Evolutionary conservation across 805 yeast genomes (phyloP).

Genomic region (Vanderwaltozyma yarrowii): DNA sequence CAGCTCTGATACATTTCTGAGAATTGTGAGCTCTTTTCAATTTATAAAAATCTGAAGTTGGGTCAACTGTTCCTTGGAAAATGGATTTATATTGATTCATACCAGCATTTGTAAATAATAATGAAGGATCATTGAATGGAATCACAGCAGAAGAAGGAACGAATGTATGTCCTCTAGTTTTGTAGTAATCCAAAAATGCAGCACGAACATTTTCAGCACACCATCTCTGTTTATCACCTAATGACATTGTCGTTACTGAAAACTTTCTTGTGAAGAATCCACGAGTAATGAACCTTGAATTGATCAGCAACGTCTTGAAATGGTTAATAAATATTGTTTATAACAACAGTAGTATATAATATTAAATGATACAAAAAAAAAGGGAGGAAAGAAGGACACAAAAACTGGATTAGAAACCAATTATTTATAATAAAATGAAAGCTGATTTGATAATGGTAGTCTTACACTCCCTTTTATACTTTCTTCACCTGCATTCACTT

Average conservation of each 20-base stretch:
- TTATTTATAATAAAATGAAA: no score
- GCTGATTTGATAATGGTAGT: no score
- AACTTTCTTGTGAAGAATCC: neutral
- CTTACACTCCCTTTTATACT: no score
- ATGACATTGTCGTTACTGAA: neutral
- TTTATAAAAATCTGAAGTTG: slow-evolving; percentile 73
- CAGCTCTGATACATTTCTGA: slow-evolving; percentile 98
- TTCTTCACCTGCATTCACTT: no score
- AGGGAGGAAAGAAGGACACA: no score
- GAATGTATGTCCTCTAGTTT: slow-evolving; percentile 57
- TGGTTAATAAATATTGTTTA: neutral
- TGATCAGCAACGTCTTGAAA: neutral
- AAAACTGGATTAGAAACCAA: no score
- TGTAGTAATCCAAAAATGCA: slow-evolving; percentile 78
- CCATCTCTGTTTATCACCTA: slow-evolving; percentile 30
- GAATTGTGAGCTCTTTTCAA: slow-evolving; percentile 89
- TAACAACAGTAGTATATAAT: no score
- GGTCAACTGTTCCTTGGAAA: slow-evolving; percentile 94
- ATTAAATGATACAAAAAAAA: no score
- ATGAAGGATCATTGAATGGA: slow-evolving; percentile 96
- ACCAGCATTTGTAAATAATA: slow-evolving; percentile 96
- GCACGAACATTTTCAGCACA: slow-evolving; percentile 52
- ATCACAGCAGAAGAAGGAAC: slow-evolving; percentile 91
- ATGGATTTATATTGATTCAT: slow-evolving; percentile 99
- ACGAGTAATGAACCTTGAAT: neutral